Conservation (phyloP, 225 moss, liverwort and hornwort species). For the Climacium dendroides region DNA sequence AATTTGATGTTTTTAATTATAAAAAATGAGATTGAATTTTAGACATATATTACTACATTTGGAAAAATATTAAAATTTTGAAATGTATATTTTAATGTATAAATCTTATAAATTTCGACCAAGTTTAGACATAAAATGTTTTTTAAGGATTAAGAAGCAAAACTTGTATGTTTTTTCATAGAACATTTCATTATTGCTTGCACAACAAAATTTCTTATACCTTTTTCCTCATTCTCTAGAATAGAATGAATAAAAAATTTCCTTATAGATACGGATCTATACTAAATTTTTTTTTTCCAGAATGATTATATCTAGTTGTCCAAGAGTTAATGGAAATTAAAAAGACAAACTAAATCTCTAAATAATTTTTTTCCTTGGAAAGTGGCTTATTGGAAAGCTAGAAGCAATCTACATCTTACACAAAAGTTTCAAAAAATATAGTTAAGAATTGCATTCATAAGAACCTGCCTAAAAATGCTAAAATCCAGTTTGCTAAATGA, state of each 20-base stretch:
- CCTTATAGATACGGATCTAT: neutral
- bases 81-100: too few relatives aligned
- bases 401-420: neutral
- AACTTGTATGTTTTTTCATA: accelerated
- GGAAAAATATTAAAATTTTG: too few relatives aligned
- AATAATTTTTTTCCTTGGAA: neutral
- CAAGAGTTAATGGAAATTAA: neutral
- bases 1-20: too few relatives aligned
- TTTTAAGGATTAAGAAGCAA: neutral
- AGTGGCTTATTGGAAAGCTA: neutral
- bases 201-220: neutral
- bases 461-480: neutral
- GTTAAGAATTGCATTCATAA: neutral
- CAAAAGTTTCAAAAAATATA: neutral
- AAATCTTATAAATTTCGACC: too few relatives aligned
- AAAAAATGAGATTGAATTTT: too few relatives aligned
- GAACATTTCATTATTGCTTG: neutral
- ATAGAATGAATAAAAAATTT: neutral
- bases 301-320: neutral
- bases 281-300: neutral
- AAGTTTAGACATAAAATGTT: too few relatives aligned
- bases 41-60: too few relatives aligned
- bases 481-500: accelerated
- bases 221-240: neutral
- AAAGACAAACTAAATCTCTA: neutral